These are phyloP conservation scores for Salmacisia buchloeana DNA, from an alignment of 1,284 basidiomycete genomes.

Conservation along the genomic window DNA sequence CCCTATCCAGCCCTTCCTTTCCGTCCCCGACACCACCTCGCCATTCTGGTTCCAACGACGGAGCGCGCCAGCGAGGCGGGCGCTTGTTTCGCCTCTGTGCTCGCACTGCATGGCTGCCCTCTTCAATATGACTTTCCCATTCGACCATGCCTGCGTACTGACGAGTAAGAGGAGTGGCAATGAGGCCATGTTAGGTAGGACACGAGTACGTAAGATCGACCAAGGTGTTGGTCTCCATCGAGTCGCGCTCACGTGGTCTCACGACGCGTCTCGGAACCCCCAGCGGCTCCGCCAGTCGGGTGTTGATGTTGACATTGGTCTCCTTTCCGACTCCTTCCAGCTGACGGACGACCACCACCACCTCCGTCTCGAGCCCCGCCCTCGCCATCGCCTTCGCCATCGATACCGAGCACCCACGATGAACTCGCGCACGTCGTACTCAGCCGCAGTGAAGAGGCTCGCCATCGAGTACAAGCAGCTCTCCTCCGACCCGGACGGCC, in stretches of 20 bases:
- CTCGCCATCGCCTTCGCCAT: too few species aligned
- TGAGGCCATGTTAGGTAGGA: too few species aligned
- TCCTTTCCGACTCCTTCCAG: background rate
- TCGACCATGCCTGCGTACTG: too few species aligned
- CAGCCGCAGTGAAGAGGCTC: slow-evolving; percentile 53
- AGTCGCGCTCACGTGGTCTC: background rate
- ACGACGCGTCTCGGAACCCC: background rate
- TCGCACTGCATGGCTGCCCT: too few species aligned
- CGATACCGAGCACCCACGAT: background rate
- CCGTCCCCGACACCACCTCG: too few species aligned
- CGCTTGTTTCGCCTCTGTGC: too few species aligned
- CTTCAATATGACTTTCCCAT: too few species aligned
- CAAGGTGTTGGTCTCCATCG: background rate
- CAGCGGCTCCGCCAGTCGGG: background rate
- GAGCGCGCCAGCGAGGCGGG: too few species aligned
- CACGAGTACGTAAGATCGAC: too few species aligned
- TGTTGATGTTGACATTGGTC: background rate
- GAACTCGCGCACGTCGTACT: slow-evolving; percentile 48
- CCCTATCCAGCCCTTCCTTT: too few species aligned
- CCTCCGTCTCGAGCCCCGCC: background rate
- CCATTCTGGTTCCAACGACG: too few species aligned
- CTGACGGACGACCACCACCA: background rate
- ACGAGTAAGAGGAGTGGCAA: too few species aligned
- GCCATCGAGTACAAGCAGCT: slow-evolving; percentile 51
- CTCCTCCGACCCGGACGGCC: slow-evolving; percentile 43